Conservation (phyloP, 2,329 filamentous ascomycete species). For the Mycosphaerella sp. region DNA sequence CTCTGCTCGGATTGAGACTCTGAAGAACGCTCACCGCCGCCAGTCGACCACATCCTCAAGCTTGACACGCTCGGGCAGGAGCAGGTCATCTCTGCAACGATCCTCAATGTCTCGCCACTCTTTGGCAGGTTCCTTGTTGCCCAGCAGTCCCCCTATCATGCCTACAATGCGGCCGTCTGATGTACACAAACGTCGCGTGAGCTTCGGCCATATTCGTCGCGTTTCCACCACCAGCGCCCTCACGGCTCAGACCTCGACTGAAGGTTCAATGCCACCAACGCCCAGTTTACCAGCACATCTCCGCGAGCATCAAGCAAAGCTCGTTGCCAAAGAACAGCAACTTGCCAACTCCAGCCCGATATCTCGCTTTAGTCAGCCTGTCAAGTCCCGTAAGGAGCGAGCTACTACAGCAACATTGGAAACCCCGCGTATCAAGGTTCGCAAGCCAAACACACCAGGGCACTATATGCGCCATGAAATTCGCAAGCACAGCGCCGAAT, state of each 20-base stretch:
- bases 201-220: slow-evolving; percentile 52
- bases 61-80: slow-evolving; percentile 28
- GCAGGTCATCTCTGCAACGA: slow-evolving; percentile 31
- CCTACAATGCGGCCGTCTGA: slow-evolving; percentile 45
- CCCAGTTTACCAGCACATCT: slow-evolving; percentile 24
- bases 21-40: slow-evolving; percentile 28
- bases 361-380: slow-evolving; percentile 26
- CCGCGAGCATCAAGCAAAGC: slow-evolving; percentile 22
- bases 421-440: slow-evolving; percentile 31
- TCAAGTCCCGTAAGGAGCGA: slow-evolving; percentile 35
- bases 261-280: slow-evolving; percentile 23
- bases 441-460: slow-evolving; percentile 41
- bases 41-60: slow-evolving; percentile 28
- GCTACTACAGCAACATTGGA: slow-evolving; percentile 16
- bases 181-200: slow-evolving; percentile 55
- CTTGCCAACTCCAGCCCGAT: slow-evolving; percentile 28
- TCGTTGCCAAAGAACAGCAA: slow-evolving; percentile 20
- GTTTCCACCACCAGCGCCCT: slow-evolving; percentile 39
- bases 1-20: slow-evolving; percentile 38
- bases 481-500: slow-evolving; percentile 72
- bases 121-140: slow-evolving; percentile 42
- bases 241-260: slow-evolving; percentile 26
- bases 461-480: slow-evolving; percentile 67
- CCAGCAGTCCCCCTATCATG: slow-evolving; percentile 44
- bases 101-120: slow-evolving; percentile 37